Conservation (phyloP, 176 grass and related monocot genomes). For the Zoysia japonica region DNA sequence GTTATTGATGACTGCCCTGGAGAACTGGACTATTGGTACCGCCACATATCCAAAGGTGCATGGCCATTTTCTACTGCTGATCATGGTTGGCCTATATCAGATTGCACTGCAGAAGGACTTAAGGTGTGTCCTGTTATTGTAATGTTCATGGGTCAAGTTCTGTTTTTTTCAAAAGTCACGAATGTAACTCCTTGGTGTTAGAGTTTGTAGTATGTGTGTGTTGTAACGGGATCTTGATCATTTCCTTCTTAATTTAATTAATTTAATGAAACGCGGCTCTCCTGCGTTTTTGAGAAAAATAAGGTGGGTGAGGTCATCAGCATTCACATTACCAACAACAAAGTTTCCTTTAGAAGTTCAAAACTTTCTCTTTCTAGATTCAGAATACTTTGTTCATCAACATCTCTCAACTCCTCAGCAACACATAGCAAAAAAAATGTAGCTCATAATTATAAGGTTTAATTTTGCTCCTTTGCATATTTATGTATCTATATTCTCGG, state of each 20-base stretch:
- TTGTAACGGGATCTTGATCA: no score
- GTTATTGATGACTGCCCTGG: conserved; percentile 80
- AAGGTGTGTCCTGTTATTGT: conserved; percentile 37
- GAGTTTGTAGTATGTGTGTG: no score
- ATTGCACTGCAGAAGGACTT: conserved; percentile 94
- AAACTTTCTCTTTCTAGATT: neutral
- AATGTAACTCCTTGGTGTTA: no score
- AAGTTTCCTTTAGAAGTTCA: conserved; percentile 7
- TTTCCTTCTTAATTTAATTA: no score
- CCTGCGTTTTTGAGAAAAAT: no score
- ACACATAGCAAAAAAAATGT: neutral
- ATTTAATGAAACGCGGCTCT: no score
- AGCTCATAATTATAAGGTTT: neutral
- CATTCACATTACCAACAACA: neutral
- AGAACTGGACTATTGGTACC: conserved; percentile 77
- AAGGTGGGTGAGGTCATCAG: conserved; percentile 47
- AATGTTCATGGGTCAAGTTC: no score
- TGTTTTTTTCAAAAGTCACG: no score
- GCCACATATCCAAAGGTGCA: conserved; percentile 98
- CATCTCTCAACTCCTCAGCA: neutral
- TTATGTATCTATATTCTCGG: conserved; percentile 13
- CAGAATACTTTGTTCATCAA: neutral
- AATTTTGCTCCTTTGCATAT: conserved; percentile 17
- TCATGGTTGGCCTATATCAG: conserved; percentile 95
- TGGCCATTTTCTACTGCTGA: conserved; percentile 95